Base-by-base conservation (phyloP, 2,329 filamentous ascomycete species). In the Exophiala calicioides region DNA sequence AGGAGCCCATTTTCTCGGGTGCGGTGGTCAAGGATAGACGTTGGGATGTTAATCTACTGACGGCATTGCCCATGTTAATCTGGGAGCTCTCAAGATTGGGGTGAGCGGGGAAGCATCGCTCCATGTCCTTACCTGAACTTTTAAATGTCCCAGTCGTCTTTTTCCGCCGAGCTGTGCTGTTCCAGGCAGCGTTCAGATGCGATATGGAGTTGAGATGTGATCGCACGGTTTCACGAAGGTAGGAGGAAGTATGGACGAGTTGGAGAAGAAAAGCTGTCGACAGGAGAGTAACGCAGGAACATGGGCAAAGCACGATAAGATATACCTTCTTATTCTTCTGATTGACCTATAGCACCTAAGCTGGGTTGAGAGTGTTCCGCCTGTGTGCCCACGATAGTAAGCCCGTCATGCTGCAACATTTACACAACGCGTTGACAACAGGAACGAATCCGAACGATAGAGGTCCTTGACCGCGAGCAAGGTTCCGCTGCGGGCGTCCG, bases 1-100 rank as follows among this genome's bases (percentile, higher is more conserved):
- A 35, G 19, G 45, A 43, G 24, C 39, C 38, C 52, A 57, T 53
- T 21, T 40, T 52, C 34, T 40, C 32, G 23, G 33, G 31, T 44
- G 30, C 33, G 9, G 26, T 13, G 16, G 23, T 32, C 10, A 31
- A 24, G 15, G 51, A 21, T 41, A 35, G 35, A 16, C 8, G 16
- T 29, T 42, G 47, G n/a, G 39, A 34, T 12, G 35, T 30, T 29
- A 48, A 21, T 48, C 34, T 33, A 34, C 45, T 51, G 51, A 52
- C 23, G 18, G 33, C 13, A 27, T 9, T 16, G 12, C 27, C 32
- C 40, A 37, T 42, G 6, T 21, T 41, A 38, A 20, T 30, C 4
- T 6, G 13, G 8, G 10, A 18, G 33, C 7, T 5, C 18, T 10
- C 13, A n/a, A 27, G 24, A 7, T 27, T 27, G n/a, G n/a, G n/a